phyloP scores from a whole-genome alignment of 306 rosid species.

The Ziziphus jujuba region DNA sequence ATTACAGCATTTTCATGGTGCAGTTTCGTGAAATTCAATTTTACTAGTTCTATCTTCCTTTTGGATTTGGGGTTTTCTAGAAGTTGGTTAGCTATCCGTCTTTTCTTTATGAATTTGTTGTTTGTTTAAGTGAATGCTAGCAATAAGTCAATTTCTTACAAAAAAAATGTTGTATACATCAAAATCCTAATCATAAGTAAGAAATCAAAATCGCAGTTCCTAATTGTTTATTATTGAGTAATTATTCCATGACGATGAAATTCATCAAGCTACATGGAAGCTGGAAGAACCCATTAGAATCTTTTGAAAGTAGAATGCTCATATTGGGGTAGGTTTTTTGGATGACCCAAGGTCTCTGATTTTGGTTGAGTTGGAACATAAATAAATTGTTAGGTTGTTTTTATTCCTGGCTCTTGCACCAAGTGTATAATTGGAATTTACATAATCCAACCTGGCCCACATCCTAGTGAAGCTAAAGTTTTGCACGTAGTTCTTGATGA shows the following conservation, averaged over 20 bases:
- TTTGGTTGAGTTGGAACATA: background rate
- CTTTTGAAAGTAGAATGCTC: background rate
- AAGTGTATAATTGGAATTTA: background rate
- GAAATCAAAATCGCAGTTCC: too few relatives aligned
- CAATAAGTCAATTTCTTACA: too few relatives aligned
- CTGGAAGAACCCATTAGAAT: background rate
- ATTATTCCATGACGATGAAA: background rate
- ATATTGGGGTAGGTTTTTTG: background rate
- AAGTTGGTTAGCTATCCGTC: background rate
- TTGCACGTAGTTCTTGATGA: background rate
- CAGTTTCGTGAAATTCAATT: background rate
- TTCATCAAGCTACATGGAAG: background rate
- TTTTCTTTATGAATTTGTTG: too few relatives aligned
- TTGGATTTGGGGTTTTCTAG: background rate
- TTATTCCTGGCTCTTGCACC: background rate
- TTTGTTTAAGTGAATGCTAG: too few relatives aligned
- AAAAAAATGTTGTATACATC: too few relatives aligned
- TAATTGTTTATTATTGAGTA: background rate
- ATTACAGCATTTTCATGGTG: background rate
- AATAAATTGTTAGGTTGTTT: background rate
- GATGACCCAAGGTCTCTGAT: background rate
- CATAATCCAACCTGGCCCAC: background rate
- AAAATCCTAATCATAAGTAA: too few relatives aligned
- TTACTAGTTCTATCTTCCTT: background rate
- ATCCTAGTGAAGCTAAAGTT: background rate